Conservation (phyloP, 2,329 filamentous ascomycete genomes). For the Capronia epimyces region DNA sequence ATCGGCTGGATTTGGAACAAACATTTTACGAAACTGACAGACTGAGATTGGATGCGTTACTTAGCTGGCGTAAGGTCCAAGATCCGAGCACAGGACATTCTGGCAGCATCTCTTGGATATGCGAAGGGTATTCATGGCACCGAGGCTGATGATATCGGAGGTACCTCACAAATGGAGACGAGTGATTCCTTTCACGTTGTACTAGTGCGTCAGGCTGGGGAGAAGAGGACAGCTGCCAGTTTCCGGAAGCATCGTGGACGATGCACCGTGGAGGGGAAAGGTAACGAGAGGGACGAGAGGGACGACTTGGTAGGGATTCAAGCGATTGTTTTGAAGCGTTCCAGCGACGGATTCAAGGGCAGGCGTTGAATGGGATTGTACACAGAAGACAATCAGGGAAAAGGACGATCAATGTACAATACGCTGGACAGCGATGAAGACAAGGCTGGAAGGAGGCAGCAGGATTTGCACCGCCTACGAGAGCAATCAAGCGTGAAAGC, state of each 20-base stretch:
- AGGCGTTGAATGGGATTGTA: background rate
- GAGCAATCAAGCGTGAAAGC: background rate
- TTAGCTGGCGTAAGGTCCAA: too few relatives aligned
- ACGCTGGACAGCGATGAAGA: background rate
- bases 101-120: background rate
- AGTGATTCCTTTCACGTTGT: too few relatives aligned
- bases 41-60: constrained; percentile 17
- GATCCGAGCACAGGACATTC: background rate
- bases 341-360: background rate
- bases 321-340: background rate
- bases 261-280: too few relatives aligned
- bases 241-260: too few relatives aligned
- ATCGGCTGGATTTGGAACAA: constrained; percentile 99
- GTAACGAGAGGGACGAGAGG: background rate
- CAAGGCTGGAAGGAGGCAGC: background rate
- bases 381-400: background rate
- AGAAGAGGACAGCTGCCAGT: too few relatives aligned
- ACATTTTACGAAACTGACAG: constrained; percentile 67
- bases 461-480: background rate
- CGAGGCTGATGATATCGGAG: too few relatives aligned
- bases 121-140: background rate
- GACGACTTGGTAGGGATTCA: background rate
- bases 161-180: too few relatives aligned
- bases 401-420: background rate
- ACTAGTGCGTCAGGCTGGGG: too few relatives aligned